Base-by-base conservation (phyloP, 2,329 filamentous ascomycete species). In the Raffaelea ambrosiae region DNA sequence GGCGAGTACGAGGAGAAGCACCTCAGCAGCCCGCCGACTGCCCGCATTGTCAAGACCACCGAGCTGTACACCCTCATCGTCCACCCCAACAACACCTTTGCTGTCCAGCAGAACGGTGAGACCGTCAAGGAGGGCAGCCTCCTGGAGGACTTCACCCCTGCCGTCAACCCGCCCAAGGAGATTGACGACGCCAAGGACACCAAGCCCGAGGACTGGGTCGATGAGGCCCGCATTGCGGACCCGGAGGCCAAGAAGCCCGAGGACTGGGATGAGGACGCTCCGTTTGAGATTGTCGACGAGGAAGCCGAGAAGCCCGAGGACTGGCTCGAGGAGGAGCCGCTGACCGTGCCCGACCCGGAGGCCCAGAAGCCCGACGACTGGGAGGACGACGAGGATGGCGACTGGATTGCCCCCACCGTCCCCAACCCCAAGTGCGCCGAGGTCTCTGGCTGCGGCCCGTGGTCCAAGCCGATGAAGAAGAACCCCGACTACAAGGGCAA, bases 1-100 rank as follows among this genome's bases (percentile, higher is more conserved):
- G 91, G 91, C 74, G 88, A 96, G 71, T 98, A 98, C 63, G 91
- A 98, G 80, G 93, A 98, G 86, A 98, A 98, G 84, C 93, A 98
- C 73, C 79, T 98, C 55, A 82, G 79, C 65, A 79, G 78, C 60
- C 84, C 91, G 55, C 90, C 93, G 53, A 77, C 84, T 51, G 90
- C 90, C 64, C 86, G 84, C 66, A 93, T 95, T 62, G 77, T 83
- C 74, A 97, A 96, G 83, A 84, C 88, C 54, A 86, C 87, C 54
- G 85, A 91, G 68, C 84, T 98, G 54, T 98, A 98, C 79, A 97
- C 93, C 52, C 79, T 98, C 60, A 88, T 96, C 60, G 88, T 98
- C 65, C 86, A 91, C 69, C 89, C 90, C 61, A 90, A 98, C 76
- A 94, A 97, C 78, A 91, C 87, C 61, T 96, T 86, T 68, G 77